Conservation (phyloP, 2,329 filamentous ascomycete genomes). For the Pseudogymnoascus sp. region DNA sequence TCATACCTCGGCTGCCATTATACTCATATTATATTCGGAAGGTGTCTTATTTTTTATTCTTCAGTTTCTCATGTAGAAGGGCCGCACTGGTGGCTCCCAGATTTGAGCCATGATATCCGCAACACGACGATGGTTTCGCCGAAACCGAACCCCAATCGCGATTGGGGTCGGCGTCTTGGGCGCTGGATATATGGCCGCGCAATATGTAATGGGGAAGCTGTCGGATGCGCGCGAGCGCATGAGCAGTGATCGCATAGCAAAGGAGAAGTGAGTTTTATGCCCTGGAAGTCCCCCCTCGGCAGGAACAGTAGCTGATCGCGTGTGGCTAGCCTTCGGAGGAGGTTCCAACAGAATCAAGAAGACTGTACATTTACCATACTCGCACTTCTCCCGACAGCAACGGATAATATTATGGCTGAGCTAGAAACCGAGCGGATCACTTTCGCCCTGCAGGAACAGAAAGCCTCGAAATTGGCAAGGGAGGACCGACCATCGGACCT, state of each 20-base stretch:
- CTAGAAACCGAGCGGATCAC: slow-evolving; percentile 90
- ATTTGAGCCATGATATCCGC: slow-evolving; percentile 51
- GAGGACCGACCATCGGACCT: slow-evolving; percentile 39
- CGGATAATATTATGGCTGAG: slow-evolving; percentile 77
- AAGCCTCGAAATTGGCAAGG: slow-evolving; percentile 61
- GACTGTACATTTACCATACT: slow-evolving; percentile 97
- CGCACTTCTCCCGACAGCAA: slow-evolving; percentile 86
- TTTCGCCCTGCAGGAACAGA: slow-evolving; percentile 89
- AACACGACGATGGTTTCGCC: slow-evolving; percentile 82
- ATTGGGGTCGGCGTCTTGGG: slow-evolving; percentile 82
- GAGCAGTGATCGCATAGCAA: slow-evolving; percentile 90
- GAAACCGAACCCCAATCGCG: slow-evolving; percentile 84
- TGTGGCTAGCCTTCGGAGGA: slow-evolving; percentile 67
- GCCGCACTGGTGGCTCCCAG: slow-evolving; percentile 9
- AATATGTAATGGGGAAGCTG: slow-evolving; percentile 88
- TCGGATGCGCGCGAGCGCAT: slow-evolving; percentile 91
- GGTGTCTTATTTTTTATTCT: not conserved
- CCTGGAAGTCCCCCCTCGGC: not conserved
- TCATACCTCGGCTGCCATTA: not conserved
- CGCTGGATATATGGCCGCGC: slow-evolving; percentile 82
- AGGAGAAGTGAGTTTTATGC: slow-evolving; percentile 70
- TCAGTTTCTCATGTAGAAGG: slow-evolving; percentile 3
- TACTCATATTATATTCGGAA: not conserved
- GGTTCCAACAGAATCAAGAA: slow-evolving; percentile 98
- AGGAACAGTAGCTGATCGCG: slow-evolving; percentile 15